Percentiles rank a stretch among this genome's conserved stretches.
Conservation (phyloP, 78 protist species). For the Paulinella micropora region DNA sequence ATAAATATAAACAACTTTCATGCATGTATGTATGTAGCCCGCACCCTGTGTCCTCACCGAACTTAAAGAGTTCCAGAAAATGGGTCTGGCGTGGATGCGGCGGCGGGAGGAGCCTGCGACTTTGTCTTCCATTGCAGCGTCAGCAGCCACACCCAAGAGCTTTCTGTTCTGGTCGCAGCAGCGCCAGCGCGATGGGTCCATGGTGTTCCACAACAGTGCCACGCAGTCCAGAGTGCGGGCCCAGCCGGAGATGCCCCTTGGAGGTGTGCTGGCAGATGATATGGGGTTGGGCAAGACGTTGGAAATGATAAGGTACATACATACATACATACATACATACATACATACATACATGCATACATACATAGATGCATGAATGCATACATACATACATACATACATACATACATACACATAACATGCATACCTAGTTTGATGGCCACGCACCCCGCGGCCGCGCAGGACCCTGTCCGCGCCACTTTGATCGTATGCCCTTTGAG, state of each 20-base stretch:
- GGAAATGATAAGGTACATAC: not conserved
- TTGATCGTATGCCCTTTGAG: too few species aligned
- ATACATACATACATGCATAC: not conserved
- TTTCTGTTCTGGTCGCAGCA: not conserved
- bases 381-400: not conserved
- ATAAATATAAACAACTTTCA: too few species aligned
- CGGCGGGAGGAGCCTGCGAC: not conserved
- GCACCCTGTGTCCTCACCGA: not conserved
- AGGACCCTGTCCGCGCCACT: too few species aligned
- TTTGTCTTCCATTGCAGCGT: not conserved
- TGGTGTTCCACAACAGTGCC: not conserved
- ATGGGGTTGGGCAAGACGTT: not conserved
- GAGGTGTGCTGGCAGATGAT: not conserved
- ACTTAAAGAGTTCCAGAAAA: not conserved
- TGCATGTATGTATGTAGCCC: too few species aligned
- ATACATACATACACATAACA: not conserved
- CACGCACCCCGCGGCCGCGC: too few species aligned
- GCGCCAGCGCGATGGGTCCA: not conserved
- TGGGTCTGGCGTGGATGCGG: not conserved
- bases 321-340: not conserved
- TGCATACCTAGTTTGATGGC: not conserved
- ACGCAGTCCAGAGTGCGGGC: not conserved
- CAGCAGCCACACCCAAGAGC: not conserved
- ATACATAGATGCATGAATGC: not conserved
- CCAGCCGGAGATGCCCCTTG: not conserved